phyloP scores from a whole-genome alignment of 2,329 filamentous ascomycete genomes.

The Colletotrichum caudatum region DNA sequence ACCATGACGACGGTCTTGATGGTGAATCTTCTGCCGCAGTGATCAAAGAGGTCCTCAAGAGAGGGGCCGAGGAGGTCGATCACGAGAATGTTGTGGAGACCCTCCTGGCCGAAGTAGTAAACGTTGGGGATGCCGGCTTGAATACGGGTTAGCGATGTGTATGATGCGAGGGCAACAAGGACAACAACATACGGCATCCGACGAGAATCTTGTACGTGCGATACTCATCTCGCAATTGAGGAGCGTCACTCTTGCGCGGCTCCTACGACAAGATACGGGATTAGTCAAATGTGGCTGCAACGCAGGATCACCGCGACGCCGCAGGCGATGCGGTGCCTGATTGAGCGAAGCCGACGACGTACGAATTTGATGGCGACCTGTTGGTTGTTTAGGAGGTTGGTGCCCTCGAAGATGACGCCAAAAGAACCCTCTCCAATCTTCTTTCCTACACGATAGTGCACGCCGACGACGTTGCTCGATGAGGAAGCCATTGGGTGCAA shows the following conservation, averaged over 20 bases:
- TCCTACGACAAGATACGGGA: conserved; percentile 68
- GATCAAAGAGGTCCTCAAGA: conserved; percentile 96
- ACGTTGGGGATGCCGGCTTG: conserved; percentile 98
- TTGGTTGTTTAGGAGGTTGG: conserved; percentile 98
- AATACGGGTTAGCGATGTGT: conserved; percentile 37
- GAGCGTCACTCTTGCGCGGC: conserved; percentile 98
- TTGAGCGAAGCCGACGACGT: conserved; percentile 55
- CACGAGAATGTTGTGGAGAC: conserved; percentile 97
- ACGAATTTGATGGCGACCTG: conserved; percentile 99
- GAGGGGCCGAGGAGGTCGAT: conserved; percentile 96
- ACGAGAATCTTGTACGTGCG: conserved; percentile 99
- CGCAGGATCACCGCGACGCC: background rate
- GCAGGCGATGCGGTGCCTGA: conserved; percentile 12
- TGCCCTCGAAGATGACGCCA: conserved; percentile 98
- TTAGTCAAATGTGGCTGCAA: conserved; percentile 26
- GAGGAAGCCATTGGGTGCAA: conserved; percentile 78
- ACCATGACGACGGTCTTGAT: conserved; percentile 99
- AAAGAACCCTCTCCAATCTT: conserved; percentile 99
- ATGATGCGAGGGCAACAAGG: background rate
- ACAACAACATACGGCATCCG: conserved; percentile 93
- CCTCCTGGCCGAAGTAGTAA: conserved; percentile 99
- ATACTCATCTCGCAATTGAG: conserved; percentile 97
- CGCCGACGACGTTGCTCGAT: conserved; percentile 96
- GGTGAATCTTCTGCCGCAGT: conserved; percentile 93
- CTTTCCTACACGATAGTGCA: conserved; percentile 98